Evolutionary conservation across 2,329 filamentous ascomycete genomes (phyloP).

Genomic region (Neonectria coccinea): DNA sequence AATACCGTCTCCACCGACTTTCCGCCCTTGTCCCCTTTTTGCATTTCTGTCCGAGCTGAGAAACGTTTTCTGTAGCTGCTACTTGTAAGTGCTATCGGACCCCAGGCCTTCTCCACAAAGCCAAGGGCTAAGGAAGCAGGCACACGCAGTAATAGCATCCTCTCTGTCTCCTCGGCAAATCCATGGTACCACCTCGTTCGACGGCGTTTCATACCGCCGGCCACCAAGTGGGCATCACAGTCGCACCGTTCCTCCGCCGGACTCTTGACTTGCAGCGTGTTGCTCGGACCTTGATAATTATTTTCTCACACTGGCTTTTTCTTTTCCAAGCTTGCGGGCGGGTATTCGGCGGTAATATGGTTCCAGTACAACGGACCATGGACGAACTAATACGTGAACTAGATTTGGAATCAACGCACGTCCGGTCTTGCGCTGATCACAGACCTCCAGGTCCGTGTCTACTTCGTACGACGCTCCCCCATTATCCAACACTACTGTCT

Average conservation of each 20-base stretch:
- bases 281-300: constrained; percentile 2
- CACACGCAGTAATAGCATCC: neutral
- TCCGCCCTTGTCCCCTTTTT: constrained; percentile 7
- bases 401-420: too few relatives aligned
- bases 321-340: neutral
- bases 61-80: constrained; percentile 10
- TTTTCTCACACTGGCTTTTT: neutral
- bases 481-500: constrained; percentile 5
- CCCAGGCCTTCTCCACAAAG: constrained; percentile 23
- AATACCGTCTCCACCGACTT: constrained; percentile 11
- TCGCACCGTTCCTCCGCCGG: constrained; percentile 28
- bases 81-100: too few relatives aligned
- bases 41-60: constrained; percentile 6
- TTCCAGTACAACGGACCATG: neutral
- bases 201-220: constrained; percentile 37
- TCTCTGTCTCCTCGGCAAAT: constrained; percentile 33
- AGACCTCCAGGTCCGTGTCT: too few relatives aligned
- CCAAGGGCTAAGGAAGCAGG: neutral
- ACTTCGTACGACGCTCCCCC: neutral
- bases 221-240: constrained; percentile 38
- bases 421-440: too few relatives aligned
- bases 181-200: constrained; percentile 36
- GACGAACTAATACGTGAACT: neutral
- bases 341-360: neutral
- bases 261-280: constrained; percentile 19